Percentiles rank a stretch among this genome's conserved stretches.
These are phyloP conservation scores for Allodekkera sacchari DNA, from an alignment of 805 yeast genomes.

Conservation along the genomic window DNA sequence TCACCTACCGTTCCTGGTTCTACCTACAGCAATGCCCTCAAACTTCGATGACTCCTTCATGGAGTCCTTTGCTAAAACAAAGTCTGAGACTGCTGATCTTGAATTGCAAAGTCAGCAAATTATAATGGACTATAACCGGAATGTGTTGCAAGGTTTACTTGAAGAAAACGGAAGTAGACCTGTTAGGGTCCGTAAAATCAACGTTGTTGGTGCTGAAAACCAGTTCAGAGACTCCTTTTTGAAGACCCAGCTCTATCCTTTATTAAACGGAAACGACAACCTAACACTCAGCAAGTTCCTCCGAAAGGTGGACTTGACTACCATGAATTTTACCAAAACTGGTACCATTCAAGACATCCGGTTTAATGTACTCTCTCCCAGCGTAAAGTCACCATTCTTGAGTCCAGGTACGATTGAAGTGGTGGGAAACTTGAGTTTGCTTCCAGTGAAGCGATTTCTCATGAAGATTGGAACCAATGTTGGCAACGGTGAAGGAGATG, in stretches of 20 bases:
- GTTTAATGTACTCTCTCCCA: conserved; percentile 22
- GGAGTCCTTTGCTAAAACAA: conserved; percentile 13
- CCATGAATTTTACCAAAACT: conserved; percentile 34
- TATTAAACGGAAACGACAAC: conserved; percentile 25
- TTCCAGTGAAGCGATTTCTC: conserved; percentile 61
- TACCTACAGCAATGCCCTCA: no score
- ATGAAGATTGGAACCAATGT: conserved; percentile 93
- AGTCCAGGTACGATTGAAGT: conserved; percentile 19
- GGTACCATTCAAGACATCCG: conserved; percentile 36
- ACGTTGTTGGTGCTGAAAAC: conserved; percentile 37
- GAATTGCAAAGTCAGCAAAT: conserved; percentile 22
- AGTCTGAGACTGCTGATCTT: conserved; percentile 10
- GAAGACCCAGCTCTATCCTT: conserved; percentile 37
- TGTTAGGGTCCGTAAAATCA: conserved; percentile 34
- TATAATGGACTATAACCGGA: conserved; percentile 20
- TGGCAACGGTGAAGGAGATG: conserved; percentile 96
- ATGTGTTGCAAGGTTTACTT: conserved; percentile 21
- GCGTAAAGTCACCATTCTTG: conserved; percentile 9
- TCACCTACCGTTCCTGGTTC: no score
- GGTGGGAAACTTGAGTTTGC: conserved; percentile 19
- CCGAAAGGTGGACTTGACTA: conserved; percentile 32
- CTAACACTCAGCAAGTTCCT: conserved; percentile 34
- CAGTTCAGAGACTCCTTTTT: conserved; percentile 39
- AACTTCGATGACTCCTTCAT: conserved; percentile 7
- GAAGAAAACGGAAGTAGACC: conserved; percentile 30